Conservation (phyloP, 306 rosid genomes). For the Vigna trinervia region DNA sequence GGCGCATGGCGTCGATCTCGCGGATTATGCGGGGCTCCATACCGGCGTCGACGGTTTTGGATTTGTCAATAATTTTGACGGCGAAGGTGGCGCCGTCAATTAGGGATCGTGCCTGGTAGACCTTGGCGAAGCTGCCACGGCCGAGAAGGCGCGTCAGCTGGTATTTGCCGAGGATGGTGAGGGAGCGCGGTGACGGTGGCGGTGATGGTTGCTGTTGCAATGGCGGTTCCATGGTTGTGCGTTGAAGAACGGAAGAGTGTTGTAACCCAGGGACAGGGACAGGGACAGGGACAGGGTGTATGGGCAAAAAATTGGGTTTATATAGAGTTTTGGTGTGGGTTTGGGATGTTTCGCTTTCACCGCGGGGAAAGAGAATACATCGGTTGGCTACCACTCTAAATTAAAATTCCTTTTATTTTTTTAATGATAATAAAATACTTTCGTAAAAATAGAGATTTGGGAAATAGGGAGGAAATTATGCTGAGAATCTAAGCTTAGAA, state of each 20-base stretch:
- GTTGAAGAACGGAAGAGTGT: not conserved
- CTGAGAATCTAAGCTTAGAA: not conserved
- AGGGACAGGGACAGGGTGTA: not conserved
- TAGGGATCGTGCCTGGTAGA: constrained; percentile 63
- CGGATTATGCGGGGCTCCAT: constrained; percentile 77
- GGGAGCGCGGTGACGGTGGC: not conserved
- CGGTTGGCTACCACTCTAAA: not conserved
- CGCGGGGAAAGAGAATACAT: not conserved
- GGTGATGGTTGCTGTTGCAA: constrained; percentile 22
- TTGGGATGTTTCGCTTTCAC: constrained; percentile 17
- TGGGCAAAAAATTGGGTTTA: not conserved
- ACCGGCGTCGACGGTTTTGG: constrained; percentile 53
- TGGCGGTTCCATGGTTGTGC: constrained; percentile 56
- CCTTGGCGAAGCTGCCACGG: constrained; percentile 88
- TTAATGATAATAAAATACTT: too few relatives aligned
- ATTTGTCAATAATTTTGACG: constrained; percentile 78
- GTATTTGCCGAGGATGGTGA: constrained; percentile 69
- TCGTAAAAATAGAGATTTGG: not conserved
- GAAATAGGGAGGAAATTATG: not conserved
- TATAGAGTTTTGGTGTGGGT: constrained; percentile 18
- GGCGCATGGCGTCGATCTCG: constrained; percentile 81
- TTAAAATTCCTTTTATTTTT: not conserved
- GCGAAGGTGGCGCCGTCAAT: constrained; percentile 63
- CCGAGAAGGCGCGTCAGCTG: constrained; percentile 64
- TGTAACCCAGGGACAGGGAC: not conserved